Evolutionary conservation across 371 early-diverging fungal genomes (phyloP), one percentile per base, ranked within the genome.

Genomic region (Choanephora cucurbitarum): DNA sequence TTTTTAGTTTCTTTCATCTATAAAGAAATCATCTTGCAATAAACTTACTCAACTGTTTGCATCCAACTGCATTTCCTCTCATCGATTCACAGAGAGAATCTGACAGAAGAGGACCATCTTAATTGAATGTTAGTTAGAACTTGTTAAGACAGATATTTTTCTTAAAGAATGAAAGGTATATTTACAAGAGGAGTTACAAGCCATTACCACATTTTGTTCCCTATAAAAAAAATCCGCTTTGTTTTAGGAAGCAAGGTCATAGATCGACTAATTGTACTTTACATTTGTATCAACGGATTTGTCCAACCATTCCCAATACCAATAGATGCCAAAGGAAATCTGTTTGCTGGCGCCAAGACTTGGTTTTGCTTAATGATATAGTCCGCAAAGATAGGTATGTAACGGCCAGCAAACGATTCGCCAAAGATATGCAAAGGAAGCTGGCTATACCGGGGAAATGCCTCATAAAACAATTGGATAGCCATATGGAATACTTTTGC

Each of bases 341-440:
- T 21, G 47, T 8, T 23, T 10, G 11, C 7, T 15, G 39, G 19
- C 10, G 44, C n/a, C n/a, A n/a, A 42, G n/a, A 21, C 11, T n/a
- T 41, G 19, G 55, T 73, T 69, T 40, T 45, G 49, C 19, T 69
- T 45, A 3, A 62, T 23, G n/a, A 73, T 60, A 24, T 69, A 58
- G 15, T 61, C 72, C 1, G 84, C 91, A 14, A 83, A 82, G 21
- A 84, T 85, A 11, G 91, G 90, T 11, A 88, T 73, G 55, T 88
- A 90, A 45, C 89, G 87, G 8, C 90, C 91, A 14, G 82, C 91
- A 55, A 73, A 90, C 4, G 85, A 84, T 63, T 91, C 91, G 15
- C 90, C 91, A 64, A 83, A 82, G 9, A 88, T 68, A 50, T 75
- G 71, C 33, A 75, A 66, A 18, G 60, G 59, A 14, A 51, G 39